Evolutionary conservation across 257 asterid species (phyloP), one percentile per base, ranked within the genome.

Genomic region (Henckelia pumila): DNA sequence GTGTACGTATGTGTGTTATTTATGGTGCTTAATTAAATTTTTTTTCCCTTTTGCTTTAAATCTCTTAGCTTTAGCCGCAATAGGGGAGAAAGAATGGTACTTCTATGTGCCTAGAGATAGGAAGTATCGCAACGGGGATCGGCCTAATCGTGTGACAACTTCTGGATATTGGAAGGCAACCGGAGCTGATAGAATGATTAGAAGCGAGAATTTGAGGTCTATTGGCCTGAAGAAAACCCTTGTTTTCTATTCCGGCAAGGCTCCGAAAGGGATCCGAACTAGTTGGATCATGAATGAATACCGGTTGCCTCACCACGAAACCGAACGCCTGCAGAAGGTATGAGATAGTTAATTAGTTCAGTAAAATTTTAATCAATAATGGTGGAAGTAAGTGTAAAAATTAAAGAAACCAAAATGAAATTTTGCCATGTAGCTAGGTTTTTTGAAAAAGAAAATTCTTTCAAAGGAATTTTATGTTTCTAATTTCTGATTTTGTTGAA

Each of bases 141-240:
- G 99, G 68, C 99, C 99, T 0, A 94, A 94, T 37, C 87, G 99
- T 1, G 99, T 94, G 30, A 93, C 99, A n/a, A 93, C 95, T 11
- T 93, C 99, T 1, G 99, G 99, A 0, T 93, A 93, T 52, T 93
- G 99, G 99, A 94, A 94, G 78, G 99, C 99, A 1, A 94, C 99
- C 0, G 99, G 99, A 5, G 99, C 99, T 0, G 99, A 94, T 59
- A 76, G 95, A 56, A 88, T 85, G 99, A 94, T 94, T 59, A 29
- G 92, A 65, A 79, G 79, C 0, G 99, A 93, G 76, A 86, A 71
- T 57, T 67, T 63, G 11, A 58, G 84, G 71, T 79, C 96, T 0
- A 94, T 94, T 47, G 99, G 99, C 26, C 79, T 94, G 66, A 94
- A 94, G 84, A 94, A 94, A 83, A 94, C 99, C 78, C 96, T 94